phyloP scores from a whole-genome alignment of 441 rosid species.

The Croton setiger region DNA sequence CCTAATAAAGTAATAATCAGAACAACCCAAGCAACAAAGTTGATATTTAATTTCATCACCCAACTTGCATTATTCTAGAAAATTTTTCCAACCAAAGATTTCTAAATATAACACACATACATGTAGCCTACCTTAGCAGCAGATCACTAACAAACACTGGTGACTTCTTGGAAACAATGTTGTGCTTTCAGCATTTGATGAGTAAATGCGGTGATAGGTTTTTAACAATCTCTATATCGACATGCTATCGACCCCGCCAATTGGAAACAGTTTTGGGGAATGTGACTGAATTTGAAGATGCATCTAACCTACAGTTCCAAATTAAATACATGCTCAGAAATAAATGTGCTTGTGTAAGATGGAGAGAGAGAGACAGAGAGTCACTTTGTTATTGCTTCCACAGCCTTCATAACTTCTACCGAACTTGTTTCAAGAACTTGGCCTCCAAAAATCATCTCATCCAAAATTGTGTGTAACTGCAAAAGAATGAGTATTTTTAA shows the following conservation, averaged over 20 bases:
- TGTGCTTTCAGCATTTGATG: not conserved
- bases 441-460: constrained; percentile 91
- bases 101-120: too few relatives aligned
- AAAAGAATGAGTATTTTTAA: constrained; percentile 13
- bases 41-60: too few relatives aligned
- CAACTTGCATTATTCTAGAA: too few relatives aligned
- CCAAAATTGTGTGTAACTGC: constrained; percentile 82
- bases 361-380: too few relatives aligned
- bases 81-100: too few relatives aligned
- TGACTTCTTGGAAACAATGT: not conserved
- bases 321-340: constrained; percentile 2
- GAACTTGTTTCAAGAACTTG: constrained; percentile 95
- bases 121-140: not conserved
- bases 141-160: not conserved
- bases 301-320: constrained; percentile 51
- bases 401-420: constrained; percentile 69
- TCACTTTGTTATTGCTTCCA: constrained; percentile 85
- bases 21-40: too few relatives aligned
- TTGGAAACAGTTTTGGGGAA: constrained; percentile 73
- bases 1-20: too few relatives aligned
- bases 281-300: constrained; percentile 63
- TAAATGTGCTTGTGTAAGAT: constrained; percentile 15
- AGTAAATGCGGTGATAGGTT: not conserved
- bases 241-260: constrained; percentile 61
- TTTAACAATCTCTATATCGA: not conserved